Evolutionary conservation across 495 filamentous ascomycete species (phyloP), one percentile per base, ranked within the genome.

Genomic region (Penicillium salamii): DNA sequence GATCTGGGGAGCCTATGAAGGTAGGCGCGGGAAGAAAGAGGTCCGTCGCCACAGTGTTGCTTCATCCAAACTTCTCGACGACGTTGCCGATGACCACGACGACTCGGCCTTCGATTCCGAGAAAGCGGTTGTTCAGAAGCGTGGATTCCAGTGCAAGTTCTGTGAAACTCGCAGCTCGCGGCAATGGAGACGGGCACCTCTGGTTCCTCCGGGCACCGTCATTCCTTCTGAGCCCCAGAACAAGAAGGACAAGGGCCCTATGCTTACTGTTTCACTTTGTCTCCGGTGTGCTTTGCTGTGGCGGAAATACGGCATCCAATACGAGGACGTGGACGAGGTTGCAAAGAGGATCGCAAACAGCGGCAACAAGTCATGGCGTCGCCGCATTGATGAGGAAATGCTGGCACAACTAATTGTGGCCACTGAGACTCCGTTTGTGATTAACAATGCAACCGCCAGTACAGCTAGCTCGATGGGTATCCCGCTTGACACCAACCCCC

Each of bases 21-120:
- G 86, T 5, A 77, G 93, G 19, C 92, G 90, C 56, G 87, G 87
- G 21, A 93, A 92, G 66, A 96, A 95, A 63, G 87, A 93, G 59
- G 85, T 82, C 14, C 83, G 78, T 52, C 70, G 77, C 19, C 65
- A 68, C 44, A 80, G 78, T 24, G 77, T 84, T 36, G 79, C 84
- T 18, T 49, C 52, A 5, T 59, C 61, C 7, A 90, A 90, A 60
- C 70, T 97, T 17, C 80, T 91, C 43, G 91, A 97, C 50, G 91
- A 97, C 60, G 86, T 97, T 49, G 91, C 95, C 17, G 87, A 97
- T 63, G 89, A 92, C 46, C 78, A 86, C 18, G 93, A 99, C 53
- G 93, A 99, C 66, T 99, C 93, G 5, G 92, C 95, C 7, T 99
- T 97, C 54, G 95, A 97, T 61, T 85, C 84, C 39, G 85, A 86